These are phyloP conservation scores for Rhizophagus sp. DNA, from an alignment of 192 early-diverging fungal genomes.

Conservation along the genomic window DNA sequence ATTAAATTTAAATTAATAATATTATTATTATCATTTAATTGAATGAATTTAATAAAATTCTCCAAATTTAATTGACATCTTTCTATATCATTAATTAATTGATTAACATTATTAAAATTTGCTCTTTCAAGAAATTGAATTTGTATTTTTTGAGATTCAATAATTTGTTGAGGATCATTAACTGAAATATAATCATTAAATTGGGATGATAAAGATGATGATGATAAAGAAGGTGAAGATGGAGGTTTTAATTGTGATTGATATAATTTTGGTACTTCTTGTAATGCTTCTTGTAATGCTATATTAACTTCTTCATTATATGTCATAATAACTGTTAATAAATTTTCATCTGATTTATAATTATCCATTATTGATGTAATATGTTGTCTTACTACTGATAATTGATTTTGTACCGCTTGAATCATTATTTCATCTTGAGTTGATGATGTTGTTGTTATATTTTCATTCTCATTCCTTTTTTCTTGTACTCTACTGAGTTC, in stretches of 20 bases:
- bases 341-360: background rate
- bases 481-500: conserved; percentile 14
- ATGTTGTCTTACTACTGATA: background rate
- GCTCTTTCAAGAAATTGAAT: conserved; percentile 6
- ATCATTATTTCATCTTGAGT: background rate
- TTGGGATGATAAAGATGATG: background rate
- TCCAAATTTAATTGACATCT: background rate
- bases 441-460: background rate
- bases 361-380: conserved; percentile 3
- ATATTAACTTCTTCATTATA: conserved; percentile 27
- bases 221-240: background rate
- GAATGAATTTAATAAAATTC: background rate
- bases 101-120: conserved; percentile 15
- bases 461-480: background rate
- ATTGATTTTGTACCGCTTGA: conserved; percentile 14
- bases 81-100: conserved; percentile 3
- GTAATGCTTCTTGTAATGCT: conserved; percentile 12
- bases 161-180: conserved; percentile 5
- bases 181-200: background rate
- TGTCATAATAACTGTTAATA: conserved; percentile 13
- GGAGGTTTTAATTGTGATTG: background rate
- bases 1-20: background rate
- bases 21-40: no score
- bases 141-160: conserved; percentile 14
- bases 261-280: conserved; percentile 5